Evolutionary conservation across 1,139 yeast genomes (phyloP).

Genomic region (Taphrina deformans): DNA sequence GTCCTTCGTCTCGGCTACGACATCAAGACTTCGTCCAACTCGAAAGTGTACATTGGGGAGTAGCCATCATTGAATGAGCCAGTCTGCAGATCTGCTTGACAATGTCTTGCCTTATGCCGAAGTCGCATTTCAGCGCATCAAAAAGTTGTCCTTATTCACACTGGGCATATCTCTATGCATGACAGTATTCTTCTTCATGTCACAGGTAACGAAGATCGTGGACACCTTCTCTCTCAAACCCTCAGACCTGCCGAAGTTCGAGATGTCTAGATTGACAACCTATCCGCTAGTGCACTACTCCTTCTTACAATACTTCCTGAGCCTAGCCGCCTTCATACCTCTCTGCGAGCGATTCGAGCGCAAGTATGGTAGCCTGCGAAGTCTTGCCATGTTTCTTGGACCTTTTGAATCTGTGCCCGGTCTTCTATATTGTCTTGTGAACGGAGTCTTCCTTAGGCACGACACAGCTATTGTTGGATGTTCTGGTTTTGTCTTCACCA

Average conservation of each 20-base stretch:
- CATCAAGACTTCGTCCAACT: too few relatives aligned
- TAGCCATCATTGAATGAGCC: background rate
- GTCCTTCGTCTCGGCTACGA: too few relatives aligned
- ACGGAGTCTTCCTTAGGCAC: conserved; percentile 15
- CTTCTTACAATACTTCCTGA: conserved; percentile 63
- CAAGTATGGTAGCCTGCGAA: conserved; percentile 78
- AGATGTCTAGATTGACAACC: conserved; percentile 63
- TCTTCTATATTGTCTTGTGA: conserved; percentile 27
- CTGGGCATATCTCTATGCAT: conserved; percentile 2
- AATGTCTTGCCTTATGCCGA: conserved; percentile 10
- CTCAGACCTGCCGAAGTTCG: conserved; percentile 15
- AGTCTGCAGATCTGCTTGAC: conserved; percentile 22
- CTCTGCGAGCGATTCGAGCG: conserved; percentile 65
- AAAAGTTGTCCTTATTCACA: conserved; percentile 19
- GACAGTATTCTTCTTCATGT: conserved; percentile 19
- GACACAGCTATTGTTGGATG: conserved; percentile 39
- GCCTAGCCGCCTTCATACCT: conserved; percentile 62
- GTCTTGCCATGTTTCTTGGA: conserved; percentile 74
- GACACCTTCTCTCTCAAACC: conserved; percentile 21
- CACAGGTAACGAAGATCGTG: conserved; percentile 8
- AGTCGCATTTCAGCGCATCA: conserved; percentile 9
- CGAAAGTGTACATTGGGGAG: too few relatives aligned
- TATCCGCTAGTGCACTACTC: conserved; percentile 72
- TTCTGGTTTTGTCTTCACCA: conserved; percentile 73
- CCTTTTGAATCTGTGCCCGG: conserved; percentile 36